phyloP scores from a whole-genome alignment of 441 rosid species.

The Geranium incanum region DNA sequence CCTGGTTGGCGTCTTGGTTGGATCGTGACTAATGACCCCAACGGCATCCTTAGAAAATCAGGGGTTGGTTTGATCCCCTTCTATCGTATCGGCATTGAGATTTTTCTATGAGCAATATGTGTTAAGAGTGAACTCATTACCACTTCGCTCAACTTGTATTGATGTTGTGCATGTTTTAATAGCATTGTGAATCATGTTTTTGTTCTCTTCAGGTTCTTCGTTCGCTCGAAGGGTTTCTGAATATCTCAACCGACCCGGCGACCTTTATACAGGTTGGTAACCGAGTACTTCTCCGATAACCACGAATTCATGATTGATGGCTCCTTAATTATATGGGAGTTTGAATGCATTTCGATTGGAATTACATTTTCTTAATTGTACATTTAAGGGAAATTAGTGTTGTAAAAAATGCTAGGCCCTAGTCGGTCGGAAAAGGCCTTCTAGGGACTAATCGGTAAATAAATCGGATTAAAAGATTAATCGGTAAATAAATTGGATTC shows the following conservation, averaged over 20 bases:
- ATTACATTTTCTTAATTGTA: not conserved
- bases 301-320: not conserved
- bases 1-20: slow-evolving; percentile 71
- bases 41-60: slow-evolving; percentile 32
- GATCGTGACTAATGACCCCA: slow-evolving; percentile 41
- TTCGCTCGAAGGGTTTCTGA: slow-evolving; percentile 34
- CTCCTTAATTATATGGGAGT: no score
- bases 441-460: no score
- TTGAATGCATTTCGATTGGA: not conserved
- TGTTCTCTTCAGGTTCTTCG: slow-evolving; percentile 29
- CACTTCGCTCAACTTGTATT: not conserved
- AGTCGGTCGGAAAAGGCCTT: no score
- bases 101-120: not conserved
- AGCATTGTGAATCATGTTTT: not conserved
- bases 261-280: slow-evolving; percentile 55
- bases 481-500: no score
- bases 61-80: slow-evolving; percentile 27
- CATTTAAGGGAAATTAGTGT: no score
- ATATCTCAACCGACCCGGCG: slow-evolving; percentile 44
- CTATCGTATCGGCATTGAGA: not conserved
- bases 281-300: not conserved
- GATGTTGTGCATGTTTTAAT: not conserved
- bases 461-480: no score
- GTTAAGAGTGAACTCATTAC: not conserved
- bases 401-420: no score